These are phyloP conservation scores for Exsudoporus frostii DNA, from an alignment of 768 basidiomycete genomes.

Conservation along the genomic window DNA sequence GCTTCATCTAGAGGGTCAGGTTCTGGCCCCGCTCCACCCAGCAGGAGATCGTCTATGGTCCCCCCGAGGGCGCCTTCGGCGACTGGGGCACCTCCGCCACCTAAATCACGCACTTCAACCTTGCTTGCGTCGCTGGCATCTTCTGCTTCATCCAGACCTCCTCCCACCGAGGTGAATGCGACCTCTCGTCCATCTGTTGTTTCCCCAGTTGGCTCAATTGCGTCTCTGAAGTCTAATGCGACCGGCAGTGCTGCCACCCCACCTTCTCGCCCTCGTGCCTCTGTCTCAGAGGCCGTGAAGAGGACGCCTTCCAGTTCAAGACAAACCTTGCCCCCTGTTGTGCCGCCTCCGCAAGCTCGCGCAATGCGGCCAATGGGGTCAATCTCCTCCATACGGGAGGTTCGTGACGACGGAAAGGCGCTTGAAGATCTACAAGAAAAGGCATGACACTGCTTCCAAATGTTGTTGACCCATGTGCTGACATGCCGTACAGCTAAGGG, in stretches of 20 bases:
- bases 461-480: not conserved
- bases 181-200: conserved; percentile 47
- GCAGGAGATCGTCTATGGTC: conserved; percentile 31
- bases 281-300: conserved; percentile 63
- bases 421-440: conserved; percentile 58
- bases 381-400: conserved; percentile 71
- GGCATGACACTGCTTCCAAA: conserved; percentile 34
- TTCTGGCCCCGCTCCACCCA: conserved; percentile 32
- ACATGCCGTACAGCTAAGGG: conserved; percentile 47
- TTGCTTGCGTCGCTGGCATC: conserved; percentile 27
- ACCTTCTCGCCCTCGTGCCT: conserved; percentile 55
- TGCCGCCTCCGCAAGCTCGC: conserved; percentile 34
- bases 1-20: conserved; percentile 29
- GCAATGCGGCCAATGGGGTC: conserved; percentile 52
- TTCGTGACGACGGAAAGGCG: conserved; percentile 58
- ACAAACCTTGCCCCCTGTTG: conserved; percentile 35
- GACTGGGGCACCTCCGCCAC: conserved; percentile 33
- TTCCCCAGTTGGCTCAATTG: conserved; percentile 53
- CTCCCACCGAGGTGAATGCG: conserved; percentile 21
- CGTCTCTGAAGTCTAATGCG: conserved; percentile 44
- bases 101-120: conserved; percentile 38
- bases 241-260: conserved; percentile 29
- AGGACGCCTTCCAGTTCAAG: conserved; percentile 44
- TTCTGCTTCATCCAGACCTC: conserved; percentile 18
- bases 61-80: conserved; percentile 39